Evolutionary conservation across 2,329 filamentous ascomycete genomes (phyloP).

Genomic region (Fusarium sp.): DNA sequence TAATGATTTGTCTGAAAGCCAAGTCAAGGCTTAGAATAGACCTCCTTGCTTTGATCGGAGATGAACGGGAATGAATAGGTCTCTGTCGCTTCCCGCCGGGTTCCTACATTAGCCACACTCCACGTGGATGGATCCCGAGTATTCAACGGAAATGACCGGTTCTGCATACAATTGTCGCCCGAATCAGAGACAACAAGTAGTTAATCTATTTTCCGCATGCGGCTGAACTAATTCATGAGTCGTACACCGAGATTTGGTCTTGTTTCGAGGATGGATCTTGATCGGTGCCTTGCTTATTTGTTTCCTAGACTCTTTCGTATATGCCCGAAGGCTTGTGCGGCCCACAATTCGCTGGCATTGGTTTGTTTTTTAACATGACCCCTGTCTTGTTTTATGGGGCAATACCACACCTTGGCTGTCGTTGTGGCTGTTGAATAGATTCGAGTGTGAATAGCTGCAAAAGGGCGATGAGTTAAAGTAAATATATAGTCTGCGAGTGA

Average conservation of each 20-base stretch:
- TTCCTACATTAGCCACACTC: slow-evolving; percentile 20
- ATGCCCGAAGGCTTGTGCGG: slow-evolving; percentile 7
- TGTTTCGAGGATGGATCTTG: neutral
- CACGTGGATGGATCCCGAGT: slow-evolving; percentile 5
- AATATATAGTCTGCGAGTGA: neutral
- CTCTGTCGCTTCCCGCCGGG: slow-evolving; percentile 3
- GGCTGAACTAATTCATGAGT: neutral
- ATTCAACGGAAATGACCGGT: slow-evolving; percentile 7
- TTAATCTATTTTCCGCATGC: neutral
- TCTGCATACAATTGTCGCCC: slow-evolving; percentile 8
- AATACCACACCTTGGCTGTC: slow-evolving; percentile 13
- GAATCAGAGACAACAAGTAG: neutral
- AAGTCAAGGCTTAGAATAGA: neutral
- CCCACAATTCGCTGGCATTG: slow-evolving; percentile 16
- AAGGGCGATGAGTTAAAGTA: neutral
- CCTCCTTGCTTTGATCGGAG: neutral
- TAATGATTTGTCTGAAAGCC: neutral
- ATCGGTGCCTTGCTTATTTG: neutral
- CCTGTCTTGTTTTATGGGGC: slow-evolving; percentile 18
- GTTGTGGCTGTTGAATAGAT: neutral
- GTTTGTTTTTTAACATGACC: neutral
- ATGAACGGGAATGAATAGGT: slow-evolving; percentile 14
- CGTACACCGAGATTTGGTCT: neutral
- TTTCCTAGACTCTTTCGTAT: neutral
- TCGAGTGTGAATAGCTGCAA: neutral